Evolutionary conservation across 108 stramenopile genomes (phyloP).

Genomic region (Aureococcus anophagefferens): DNA sequence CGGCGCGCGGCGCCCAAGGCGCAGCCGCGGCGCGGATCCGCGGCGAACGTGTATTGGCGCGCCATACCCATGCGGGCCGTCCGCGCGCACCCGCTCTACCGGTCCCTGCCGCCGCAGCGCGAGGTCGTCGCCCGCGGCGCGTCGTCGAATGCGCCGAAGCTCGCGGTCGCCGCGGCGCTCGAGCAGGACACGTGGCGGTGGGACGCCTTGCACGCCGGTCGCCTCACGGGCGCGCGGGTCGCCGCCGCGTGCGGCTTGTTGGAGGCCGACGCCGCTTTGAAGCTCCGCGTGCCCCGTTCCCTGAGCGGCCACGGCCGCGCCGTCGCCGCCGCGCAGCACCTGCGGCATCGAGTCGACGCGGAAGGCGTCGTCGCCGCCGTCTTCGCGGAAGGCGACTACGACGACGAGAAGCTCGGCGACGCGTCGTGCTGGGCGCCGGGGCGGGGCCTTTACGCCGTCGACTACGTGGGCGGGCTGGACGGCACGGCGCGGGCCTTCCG

Average conservation of each 20-base stretch:
- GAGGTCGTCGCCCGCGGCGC: neutral
- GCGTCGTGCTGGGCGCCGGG: neutral
- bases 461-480: no score
- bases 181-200: neutral
- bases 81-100: neutral
- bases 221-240: neutral
- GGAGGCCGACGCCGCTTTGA: neutral
- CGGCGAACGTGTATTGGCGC: neutral
- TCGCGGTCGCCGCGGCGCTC: neutral
- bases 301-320: neutral
- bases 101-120: neutral
- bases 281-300: neutral
- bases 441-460: no score
- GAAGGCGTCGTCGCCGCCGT: neutral
- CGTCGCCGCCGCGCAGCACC: neutral
- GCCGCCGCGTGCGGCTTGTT: neutral
- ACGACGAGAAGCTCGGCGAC: neutral
- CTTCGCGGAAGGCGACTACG: neutral
- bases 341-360: neutral
- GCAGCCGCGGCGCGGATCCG: neutral
- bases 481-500: neutral
- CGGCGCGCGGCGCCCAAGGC: neutral
- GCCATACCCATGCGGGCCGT: neutral
- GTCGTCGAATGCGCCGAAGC: neutral
- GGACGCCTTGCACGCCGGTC: neutral